A percentile compares a stretch with the other conserved stretches of the same genome.
Evolutionary conservation across 257 asterid species (phyloP).

Genomic region (Solanum tarijense): DNA sequence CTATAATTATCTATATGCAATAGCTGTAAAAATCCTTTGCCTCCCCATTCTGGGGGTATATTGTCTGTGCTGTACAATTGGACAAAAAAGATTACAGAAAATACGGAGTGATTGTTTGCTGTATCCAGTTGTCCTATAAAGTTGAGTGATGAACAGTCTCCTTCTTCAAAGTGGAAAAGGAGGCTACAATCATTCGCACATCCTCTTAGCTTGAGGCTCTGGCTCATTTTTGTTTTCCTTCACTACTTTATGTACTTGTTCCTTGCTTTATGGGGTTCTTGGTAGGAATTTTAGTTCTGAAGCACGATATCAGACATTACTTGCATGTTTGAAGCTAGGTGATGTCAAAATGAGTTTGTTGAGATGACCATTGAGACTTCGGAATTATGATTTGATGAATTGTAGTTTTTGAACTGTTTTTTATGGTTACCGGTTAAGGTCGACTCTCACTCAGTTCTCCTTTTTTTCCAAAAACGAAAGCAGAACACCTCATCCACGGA

Average conservation of each 20-base stretch:
- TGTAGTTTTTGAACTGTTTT: not conserved
- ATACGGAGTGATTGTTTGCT: slow-evolving; percentile 12
- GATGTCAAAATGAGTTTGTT: not conserved
- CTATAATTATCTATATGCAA: not conserved
- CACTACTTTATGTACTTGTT: not conserved
- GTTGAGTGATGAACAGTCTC: slow-evolving; percentile 29
- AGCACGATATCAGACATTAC: not conserved
- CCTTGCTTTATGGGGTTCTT: not conserved
- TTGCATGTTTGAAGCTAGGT: not conserved
- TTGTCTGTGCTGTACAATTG: not conserved
- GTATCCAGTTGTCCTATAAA: slow-evolving; percentile 13
- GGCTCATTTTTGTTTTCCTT: not conserved
- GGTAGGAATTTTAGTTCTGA: not conserved
- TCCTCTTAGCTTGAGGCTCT: not conserved
- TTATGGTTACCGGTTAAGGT: not conserved
- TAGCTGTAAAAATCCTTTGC: not conserved
- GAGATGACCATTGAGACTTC: not conserved
- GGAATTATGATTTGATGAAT: not conserved
- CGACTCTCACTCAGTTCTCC: not conserved
- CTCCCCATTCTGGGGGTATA: not conserved
- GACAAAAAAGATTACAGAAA: slow-evolving; percentile 14
- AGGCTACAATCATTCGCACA: slow-evolving; percentile 27
- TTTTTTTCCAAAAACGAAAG: not conserved
- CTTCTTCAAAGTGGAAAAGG: slow-evolving; percentile 15
- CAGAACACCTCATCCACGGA: not conserved